Base-by-base conservation (phyloP, 169 alveolate genomes). In the Plasmodium berghei region DNA sequence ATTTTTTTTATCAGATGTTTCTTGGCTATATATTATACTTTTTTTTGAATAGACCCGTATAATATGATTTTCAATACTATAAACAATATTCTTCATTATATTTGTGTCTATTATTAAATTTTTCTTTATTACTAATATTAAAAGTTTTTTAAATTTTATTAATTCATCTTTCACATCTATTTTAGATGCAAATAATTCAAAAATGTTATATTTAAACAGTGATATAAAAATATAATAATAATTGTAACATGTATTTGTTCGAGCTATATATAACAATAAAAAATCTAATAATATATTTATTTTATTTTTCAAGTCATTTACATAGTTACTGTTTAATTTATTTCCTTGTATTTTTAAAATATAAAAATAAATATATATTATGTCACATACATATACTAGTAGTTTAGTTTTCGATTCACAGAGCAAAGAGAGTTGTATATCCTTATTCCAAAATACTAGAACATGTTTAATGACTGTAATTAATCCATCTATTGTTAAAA, bases 351-450 rank as follows among this genome's bases (percentile, higher is more conserved):
- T 66, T 71, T 64, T 67, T 61, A 80, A 40, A 40, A 61, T 66
- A 48, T 64, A 80, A 67, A 80, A 80, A 67, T 67, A 80, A 9
- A 80, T 34, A 67, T 66, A 80, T 34, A 67, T 54, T 55, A 80
- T 56, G 24, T 80, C 90, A 16, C 85, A 80, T 24, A 67, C 12
- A 48, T 80, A 67, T 20, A 80, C 56, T 49, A 80, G 56, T 80
- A 67, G 26, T 28, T 55, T 80, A 8, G 54, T 46, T 40, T 9
- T 18, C 3, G n/a, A 5, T 49, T 77, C 63, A 2, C 28, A 77
- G 3, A 34, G 3, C 0, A 34, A 34, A 0, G 42, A 0, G 5
- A 34, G 42, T 4, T 34, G 8, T 34, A 5, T 3, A 34, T 34
- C 5, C 8, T 0, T 34, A 34, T 34, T 34, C 42, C 42, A 34